Base-by-base conservation (phyloP, 192 early-diverging fungal genomes). In the Rhizophagus sp. region DNA sequence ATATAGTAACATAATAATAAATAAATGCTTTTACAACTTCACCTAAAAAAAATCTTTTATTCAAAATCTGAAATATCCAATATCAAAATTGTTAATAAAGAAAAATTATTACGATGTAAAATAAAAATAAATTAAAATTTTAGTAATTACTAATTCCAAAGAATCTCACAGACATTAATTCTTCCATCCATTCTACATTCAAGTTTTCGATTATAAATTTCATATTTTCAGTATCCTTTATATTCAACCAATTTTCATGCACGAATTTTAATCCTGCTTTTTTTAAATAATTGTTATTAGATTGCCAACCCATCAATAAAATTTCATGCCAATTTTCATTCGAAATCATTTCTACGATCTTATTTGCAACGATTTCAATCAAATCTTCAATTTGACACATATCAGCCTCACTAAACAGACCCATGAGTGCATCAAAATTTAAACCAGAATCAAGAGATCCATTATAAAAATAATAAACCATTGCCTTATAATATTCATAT, bases 381-480 rank as follows among this genome's bases (percentile, higher is more conserved):
- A 69, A 34, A 39, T 69, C 67, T 34, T 22, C 34, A 13, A 69
- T 69, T 36, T 69, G 12, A 22, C 67, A 22, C 30, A 69, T 69
- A 39, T 69, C 36, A 22, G 67, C 67, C 19, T 69, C 67, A 22
- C 19, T 36, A 69, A 36, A 69, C 9, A 69, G 22, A 36, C 36
- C 67, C 34, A 30, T 69, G 5, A 69, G 17, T 44, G 17, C 17
- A 69, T 36, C 34, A 41, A 69, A 41, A 39, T 27, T 6, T 36
- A 69, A 39, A 39, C 36, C 34, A 30, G 27, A 27, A 19, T 41
- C 19, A 22, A 69, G 36, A 5, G 27, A 34, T 15, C 33, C 34
- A 41, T 27, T 39, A 34, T 69, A 69, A 5, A 69, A 41, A 69
- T 22, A 69, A 41, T 69, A 69, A 69, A 69, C 5, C 67, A 69